Percentiles rank a stretch among this genome's conserved stretches.
Evolutionary conservation across 257 asterid species (phyloP).

Genomic region (Euphrasia confusa): DNA sequence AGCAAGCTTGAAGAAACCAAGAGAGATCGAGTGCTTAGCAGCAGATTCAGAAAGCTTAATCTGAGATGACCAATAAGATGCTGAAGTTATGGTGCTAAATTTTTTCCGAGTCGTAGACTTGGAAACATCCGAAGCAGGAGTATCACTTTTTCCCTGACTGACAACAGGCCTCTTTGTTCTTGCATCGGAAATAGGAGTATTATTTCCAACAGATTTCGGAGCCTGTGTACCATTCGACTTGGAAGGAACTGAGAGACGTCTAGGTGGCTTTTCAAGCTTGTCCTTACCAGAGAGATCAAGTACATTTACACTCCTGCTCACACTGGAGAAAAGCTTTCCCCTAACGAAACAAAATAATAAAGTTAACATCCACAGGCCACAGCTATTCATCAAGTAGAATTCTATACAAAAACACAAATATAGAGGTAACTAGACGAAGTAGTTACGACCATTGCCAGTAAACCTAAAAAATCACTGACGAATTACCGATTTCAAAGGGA

Average conservation of each 20-base stretch:
- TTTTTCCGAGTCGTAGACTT: constrained; percentile 50
- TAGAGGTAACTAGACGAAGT: no score
- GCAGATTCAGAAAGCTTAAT: constrained; percentile 79
- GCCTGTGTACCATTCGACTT: constrained; percentile 64
- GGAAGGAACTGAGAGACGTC: constrained; percentile 76
- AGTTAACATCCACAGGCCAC: no score
- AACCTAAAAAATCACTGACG: no score
- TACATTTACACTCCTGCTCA: constrained; percentile 69
- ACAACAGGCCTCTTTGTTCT: constrained; percentile 43
- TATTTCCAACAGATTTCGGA: constrained; percentile 45
- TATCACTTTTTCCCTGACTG: constrained; percentile 47
- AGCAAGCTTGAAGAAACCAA: constrained; percentile 89
- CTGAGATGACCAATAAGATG: constrained; percentile 88
- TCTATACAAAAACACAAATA: no score
- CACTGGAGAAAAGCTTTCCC: constrained; percentile 48
- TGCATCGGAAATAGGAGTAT: constrained; percentile 77
- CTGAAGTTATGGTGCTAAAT: constrained; percentile 55
- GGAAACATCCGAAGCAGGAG: constrained; percentile 58
- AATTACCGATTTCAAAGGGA: no score
- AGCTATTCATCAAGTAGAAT: no score
- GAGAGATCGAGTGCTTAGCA: constrained; percentile 73
- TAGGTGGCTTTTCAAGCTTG: constrained; percentile 69
- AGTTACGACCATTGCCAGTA: no score
- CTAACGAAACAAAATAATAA: constrained; percentile 2
- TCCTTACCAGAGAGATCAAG: constrained; percentile 79